These are phyloP conservation scores for Verticillium tricorpus DNA, from an alignment of 2,329 filamentous ascomycete genomes.

Conservation along the genomic window DNA sequence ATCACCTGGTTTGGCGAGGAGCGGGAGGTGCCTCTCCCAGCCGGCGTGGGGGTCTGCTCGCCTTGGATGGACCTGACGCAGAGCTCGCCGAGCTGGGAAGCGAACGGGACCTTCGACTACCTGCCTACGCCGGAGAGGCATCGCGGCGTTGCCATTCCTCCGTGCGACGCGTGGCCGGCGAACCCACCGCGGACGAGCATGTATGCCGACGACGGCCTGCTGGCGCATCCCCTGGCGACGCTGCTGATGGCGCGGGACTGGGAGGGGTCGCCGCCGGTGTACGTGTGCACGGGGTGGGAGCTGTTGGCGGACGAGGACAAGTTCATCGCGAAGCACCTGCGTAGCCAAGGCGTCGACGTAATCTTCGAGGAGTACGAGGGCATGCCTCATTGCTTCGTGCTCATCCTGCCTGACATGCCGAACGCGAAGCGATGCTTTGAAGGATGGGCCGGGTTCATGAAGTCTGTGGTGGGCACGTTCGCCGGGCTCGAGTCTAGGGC, in stretches of 20 bases:
- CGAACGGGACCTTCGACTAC: constrained; percentile 58
- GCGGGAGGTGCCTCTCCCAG: constrained; percentile 61
- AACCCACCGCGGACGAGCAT: constrained; percentile 47
- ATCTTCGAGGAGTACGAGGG: constrained; percentile 70
- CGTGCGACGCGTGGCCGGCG: constrained; percentile 55
- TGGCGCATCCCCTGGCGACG: constrained; percentile 64
- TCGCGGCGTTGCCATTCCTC: constrained; percentile 21
- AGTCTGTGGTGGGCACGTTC: constrained; percentile 28
- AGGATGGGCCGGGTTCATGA: constrained; percentile 54
- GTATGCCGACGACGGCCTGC: constrained; percentile 49
- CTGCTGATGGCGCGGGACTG: constrained; percentile 56
- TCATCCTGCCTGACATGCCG: constrained; percentile 45
- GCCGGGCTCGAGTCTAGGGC: constrained; percentile 33
- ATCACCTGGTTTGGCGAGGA: constrained; percentile 57
- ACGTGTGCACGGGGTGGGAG: constrained; percentile 67
- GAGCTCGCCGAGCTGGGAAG: constrained; percentile 50
- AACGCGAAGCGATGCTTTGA: constrained; percentile 48
- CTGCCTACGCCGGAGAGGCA: constrained; percentile 42
- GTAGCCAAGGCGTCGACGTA: constrained; percentile 53
- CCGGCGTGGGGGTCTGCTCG: constrained; percentile 56
- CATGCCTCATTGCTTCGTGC: constrained; percentile 73
- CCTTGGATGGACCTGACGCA: constrained; percentile 71
- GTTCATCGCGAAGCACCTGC: constrained; percentile 53
- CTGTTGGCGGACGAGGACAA: constrained; percentile 64
- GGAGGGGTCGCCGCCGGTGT: constrained; percentile 60